Conservation (phyloP, 2,329 filamentous ascomycete genomes). For the Pezicula carpinea region DNA sequence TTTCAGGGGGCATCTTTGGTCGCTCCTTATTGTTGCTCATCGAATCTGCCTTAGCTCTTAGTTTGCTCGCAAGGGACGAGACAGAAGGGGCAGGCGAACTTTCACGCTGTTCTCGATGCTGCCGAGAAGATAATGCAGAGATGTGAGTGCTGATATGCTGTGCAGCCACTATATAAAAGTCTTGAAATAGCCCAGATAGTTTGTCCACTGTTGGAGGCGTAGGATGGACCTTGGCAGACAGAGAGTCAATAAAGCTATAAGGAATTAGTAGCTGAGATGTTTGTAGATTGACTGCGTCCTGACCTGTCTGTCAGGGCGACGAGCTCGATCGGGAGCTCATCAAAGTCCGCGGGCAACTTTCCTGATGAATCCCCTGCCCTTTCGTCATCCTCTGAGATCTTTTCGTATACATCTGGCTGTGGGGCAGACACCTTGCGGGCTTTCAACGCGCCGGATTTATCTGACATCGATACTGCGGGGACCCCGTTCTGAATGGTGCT, state of each 20-base stretch:
- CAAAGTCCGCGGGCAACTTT: constrained; percentile 51
- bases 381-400: constrained; percentile 22
- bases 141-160: constrained; percentile 85
- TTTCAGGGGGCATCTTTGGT: constrained; percentile 34
- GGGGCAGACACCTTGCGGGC: not conserved
- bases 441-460: constrained; percentile 7
- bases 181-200: constrained; percentile 84
- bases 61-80: constrained; percentile 52
- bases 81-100: constrained; percentile 49
- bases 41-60: constrained; percentile 52
- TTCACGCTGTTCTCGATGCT: constrained; percentile 69
- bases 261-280: constrained; percentile 16
- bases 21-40: constrained; percentile 47
- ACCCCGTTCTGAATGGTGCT: constrained; percentile 27
- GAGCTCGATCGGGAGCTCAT: constrained; percentile 91
- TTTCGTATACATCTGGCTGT: constrained; percentile 1
- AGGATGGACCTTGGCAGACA: constrained; percentile 81
- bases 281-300: constrained; percentile 1
- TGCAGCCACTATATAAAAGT: constrained; percentile 81
- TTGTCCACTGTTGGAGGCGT: constrained; percentile 79
- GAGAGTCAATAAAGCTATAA: constrained; percentile 79
- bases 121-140: constrained; percentile 67
- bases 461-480: constrained; percentile 10
- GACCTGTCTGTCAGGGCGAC: constrained; percentile 85
- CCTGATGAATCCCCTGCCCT: constrained; percentile 8